Evolutionary conservation across 352 stramenopile species (phyloP).

Genomic region (Phytophthora europaea): DNA sequence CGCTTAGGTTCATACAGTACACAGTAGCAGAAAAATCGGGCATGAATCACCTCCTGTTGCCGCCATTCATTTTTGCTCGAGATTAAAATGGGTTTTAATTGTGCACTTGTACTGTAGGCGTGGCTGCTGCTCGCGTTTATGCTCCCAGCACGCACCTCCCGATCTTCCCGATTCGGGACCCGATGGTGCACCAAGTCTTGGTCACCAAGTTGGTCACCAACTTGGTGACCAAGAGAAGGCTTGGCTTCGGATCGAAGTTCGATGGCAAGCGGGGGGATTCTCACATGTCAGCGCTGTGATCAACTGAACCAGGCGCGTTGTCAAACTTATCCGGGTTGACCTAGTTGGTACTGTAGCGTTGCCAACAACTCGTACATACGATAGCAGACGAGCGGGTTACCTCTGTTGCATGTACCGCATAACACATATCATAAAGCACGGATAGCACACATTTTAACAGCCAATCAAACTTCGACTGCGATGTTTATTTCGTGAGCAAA

Average conservation of each 20-base stretch:
- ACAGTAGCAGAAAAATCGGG: neutral
- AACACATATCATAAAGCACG: too few species aligned
- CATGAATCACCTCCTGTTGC: too few species aligned
- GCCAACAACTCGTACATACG: conserved; percentile 6
- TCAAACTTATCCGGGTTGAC: neutral
- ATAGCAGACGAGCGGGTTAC: conserved; percentile 15
- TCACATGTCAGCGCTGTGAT: neutral
- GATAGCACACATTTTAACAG: too few species aligned
- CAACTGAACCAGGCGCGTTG: neutral
- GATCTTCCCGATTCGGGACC: neutral
- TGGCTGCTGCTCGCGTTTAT: conserved; percentile 22
- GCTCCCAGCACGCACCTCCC: conserved; percentile 6
- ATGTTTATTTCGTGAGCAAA: too few species aligned
- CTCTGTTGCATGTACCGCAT: neutral
- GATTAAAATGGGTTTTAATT: conserved; percentile 5
- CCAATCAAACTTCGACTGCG: too few species aligned
- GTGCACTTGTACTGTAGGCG: neutral
- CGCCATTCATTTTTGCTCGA: neutral
- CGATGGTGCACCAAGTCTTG: too few species aligned
- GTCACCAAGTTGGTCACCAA: too few species aligned
- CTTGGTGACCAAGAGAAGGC: neutral
- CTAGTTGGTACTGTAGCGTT: neutral
- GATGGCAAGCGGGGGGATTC: neutral
- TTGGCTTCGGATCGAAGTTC: neutral
- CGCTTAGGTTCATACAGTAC: neutral